These are phyloP conservation scores for Hypseocharis bilobata DNA, from an alignment of 441 rosid genomes.

Conservation along the genomic window DNA sequence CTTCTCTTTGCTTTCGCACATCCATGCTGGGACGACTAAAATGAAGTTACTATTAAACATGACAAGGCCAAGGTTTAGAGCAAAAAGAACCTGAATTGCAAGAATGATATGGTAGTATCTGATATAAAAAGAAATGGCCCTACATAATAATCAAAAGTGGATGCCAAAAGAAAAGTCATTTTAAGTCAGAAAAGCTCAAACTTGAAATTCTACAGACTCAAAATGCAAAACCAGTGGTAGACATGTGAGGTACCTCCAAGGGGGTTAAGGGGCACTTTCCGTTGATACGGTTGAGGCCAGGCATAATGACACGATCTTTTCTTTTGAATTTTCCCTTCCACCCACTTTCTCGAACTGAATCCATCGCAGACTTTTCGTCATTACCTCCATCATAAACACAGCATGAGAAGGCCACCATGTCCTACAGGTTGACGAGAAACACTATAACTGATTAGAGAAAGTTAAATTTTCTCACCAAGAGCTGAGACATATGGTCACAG, in stretches of 20 bases:
- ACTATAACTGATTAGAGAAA: not conserved
- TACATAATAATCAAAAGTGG: not conserved
- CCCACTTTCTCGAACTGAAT: constrained; percentile 50
- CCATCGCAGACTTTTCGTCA: constrained; percentile 58
- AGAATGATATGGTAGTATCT: not conserved
- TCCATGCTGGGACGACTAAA: not conserved
- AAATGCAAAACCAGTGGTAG: constrained; percentile 11
- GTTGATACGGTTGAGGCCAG: constrained; percentile 64
- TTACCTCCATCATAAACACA: constrained; percentile 81
- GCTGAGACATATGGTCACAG: too few species aligned
- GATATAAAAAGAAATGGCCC: not conserved
- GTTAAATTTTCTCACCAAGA: not conserved
- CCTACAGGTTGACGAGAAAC: constrained; percentile 34
- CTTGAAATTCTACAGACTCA: constrained; percentile 4
- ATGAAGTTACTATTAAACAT: not conserved
- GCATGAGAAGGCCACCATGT: constrained; percentile 96
- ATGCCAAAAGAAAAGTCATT: not conserved
- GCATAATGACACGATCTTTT: constrained; percentile 47
- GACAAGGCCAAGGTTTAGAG: not conserved
- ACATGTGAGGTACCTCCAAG: constrained; percentile 51
- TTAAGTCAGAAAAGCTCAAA: not conserved
- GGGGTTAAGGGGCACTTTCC: constrained; percentile 96
- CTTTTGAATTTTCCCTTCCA: constrained; percentile 84
- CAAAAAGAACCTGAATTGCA: not conserved
- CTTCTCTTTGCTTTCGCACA: not conserved